phyloP scores from a whole-genome alignment of 257 asterid genomes.

The Capsicum chinense region DNA sequence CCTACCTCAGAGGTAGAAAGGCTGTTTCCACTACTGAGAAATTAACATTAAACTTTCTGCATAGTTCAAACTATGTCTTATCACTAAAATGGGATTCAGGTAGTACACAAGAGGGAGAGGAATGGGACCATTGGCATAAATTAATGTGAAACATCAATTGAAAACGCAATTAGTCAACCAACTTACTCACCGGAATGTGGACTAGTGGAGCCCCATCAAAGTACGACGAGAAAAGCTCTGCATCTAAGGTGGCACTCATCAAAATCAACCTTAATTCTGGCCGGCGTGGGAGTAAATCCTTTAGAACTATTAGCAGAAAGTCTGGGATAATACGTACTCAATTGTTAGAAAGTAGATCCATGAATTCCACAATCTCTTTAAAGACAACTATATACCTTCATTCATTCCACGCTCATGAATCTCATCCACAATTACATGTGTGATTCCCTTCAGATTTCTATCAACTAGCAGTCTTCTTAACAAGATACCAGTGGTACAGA shows the following conservation, averaged over 20 bases:
- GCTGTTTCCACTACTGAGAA: neutral
- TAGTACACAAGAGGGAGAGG: neutral
- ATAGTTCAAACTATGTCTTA: neutral
- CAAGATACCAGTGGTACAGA: slow-evolving; percentile 97
- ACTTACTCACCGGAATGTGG: slow-evolving; percentile 72
- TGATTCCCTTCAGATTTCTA: slow-evolving; percentile 80
- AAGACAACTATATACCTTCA: slow-evolving; percentile 65
- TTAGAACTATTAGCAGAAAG: slow-evolving; percentile 86
- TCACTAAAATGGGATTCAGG: neutral
- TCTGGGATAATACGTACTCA: slow-evolving; percentile 58
- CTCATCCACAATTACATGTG: slow-evolving; percentile 94
- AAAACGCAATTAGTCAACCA: neutral
- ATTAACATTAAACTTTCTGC: neutral
- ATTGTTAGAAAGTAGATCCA: slow-evolving; percentile 37
- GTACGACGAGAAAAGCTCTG: slow-evolving; percentile 88
- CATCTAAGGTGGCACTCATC: slow-evolving; percentile 99
- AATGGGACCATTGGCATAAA: slow-evolving; percentile 17
- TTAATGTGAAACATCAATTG: neutral
- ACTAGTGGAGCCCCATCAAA: slow-evolving; percentile 76
- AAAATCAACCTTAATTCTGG: slow-evolving; percentile 86
- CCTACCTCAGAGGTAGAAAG: too few relatives aligned
- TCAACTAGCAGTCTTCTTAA: slow-evolving; percentile 83
- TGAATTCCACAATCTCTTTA: slow-evolving; percentile 23
- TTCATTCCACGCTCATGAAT: slow-evolving; percentile 98
- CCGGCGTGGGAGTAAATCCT: slow-evolving; percentile 90